phyloP scores from a whole-genome alignment of 371 early-diverging fungal genomes.

The Saksenaea vasiformis region DNA sequence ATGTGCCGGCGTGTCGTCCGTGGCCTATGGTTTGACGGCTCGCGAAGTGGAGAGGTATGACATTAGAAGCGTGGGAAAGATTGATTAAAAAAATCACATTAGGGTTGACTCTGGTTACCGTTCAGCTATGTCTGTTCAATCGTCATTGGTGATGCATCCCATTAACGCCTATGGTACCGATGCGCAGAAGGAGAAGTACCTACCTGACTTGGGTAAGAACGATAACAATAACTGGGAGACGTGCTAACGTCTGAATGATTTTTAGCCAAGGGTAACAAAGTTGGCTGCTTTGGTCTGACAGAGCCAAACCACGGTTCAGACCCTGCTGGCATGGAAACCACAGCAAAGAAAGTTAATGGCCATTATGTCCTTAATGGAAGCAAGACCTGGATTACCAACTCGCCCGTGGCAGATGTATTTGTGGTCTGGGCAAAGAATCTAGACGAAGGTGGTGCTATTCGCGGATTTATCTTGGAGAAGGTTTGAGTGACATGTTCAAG shows the following conservation, averaged over 20 bases:
- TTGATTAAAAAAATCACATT: not conserved
- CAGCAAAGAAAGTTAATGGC: slow-evolving; percentile 76
- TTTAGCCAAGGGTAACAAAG: slow-evolving; percentile 84
- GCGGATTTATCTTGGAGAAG: slow-evolving; percentile 95
- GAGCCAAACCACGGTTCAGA: slow-evolving; percentile 99
- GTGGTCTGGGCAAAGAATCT: slow-evolving; percentile 95
- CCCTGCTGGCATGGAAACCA: slow-evolving; percentile 93
- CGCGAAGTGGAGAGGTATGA: slow-evolving; percentile 90
- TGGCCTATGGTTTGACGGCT: slow-evolving; percentile 95
- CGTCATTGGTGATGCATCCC: slow-evolving; percentile 97
- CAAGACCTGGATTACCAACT: slow-evolving; percentile 99
- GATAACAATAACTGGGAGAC: not conserved
- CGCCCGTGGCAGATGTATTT: slow-evolving; percentile 97
- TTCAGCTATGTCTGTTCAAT: slow-evolving; percentile 98
- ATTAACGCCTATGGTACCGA: slow-evolving; percentile 94
- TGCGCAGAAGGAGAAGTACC: slow-evolving; percentile 88
- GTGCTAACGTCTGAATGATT: not conserved
- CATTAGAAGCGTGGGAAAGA: not conserved
- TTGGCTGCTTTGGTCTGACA: slow-evolving; percentile 95
- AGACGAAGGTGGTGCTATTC: slow-evolving; percentile 83
- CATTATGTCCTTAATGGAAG: slow-evolving; percentile 85
- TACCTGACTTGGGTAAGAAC: slow-evolving; percentile 81
- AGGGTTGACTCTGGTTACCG: slow-evolving; percentile 96
- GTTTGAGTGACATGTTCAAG: slow-evolving; percentile 21
- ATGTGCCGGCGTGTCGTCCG: slow-evolving; percentile 96